Conservation (phyloP, 306 rosid species). For the Begonia masoniana region DNA sequence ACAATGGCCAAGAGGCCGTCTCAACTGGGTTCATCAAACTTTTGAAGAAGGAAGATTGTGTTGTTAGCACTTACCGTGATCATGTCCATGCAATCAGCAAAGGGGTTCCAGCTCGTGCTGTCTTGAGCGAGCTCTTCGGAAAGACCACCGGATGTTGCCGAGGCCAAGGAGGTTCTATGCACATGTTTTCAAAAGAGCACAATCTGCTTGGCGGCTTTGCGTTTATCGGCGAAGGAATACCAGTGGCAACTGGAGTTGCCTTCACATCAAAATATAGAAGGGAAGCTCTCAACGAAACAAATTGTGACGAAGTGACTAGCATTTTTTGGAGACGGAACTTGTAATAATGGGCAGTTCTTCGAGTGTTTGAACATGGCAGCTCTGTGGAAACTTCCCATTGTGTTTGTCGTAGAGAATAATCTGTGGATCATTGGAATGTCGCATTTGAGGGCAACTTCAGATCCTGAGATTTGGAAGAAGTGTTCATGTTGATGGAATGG, state of each 20-base stretch:
- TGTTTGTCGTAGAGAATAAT: conserved; percentile 95
- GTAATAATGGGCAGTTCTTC: conserved; percentile 90
- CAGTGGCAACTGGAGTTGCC: conserved; percentile 93
- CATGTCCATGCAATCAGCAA: conserved; percentile 94
- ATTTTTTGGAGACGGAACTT: conserved; percentile 92
- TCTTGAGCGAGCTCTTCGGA: conserved; percentile 97
- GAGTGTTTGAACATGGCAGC: conserved; percentile 99
- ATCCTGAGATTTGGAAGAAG: conserved; percentile 96
- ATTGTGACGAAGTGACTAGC: conserved; percentile 73
- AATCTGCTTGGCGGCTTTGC: conserved; percentile 94
- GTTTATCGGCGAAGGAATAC: conserved; percentile 97
- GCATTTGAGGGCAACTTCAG: conserved; percentile 89
- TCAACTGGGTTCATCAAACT: conserved; percentile 93
- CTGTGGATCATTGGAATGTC: conserved; percentile 99
- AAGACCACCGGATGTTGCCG: conserved; percentile 94
- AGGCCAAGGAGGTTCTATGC: conserved; percentile 99
- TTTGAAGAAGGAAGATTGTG: conserved; percentile 57
- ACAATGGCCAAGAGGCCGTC: conserved; percentile 98
- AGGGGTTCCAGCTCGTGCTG: conserved; percentile 84
- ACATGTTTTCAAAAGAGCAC: conserved; percentile 92
- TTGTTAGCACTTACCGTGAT: conserved; percentile 92
- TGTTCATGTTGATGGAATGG: conserved; percentile 98
- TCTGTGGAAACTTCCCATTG: conserved; percentile 87
- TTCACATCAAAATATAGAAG: conserved; percentile 68
- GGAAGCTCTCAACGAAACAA: conserved; percentile 61